Evolutionary conservation across 2,329 filamentous ascomycete species (phyloP), one percentile per base, ranked within the genome.

Genomic region (Ophiostoma himal-ulmi): DNA sequence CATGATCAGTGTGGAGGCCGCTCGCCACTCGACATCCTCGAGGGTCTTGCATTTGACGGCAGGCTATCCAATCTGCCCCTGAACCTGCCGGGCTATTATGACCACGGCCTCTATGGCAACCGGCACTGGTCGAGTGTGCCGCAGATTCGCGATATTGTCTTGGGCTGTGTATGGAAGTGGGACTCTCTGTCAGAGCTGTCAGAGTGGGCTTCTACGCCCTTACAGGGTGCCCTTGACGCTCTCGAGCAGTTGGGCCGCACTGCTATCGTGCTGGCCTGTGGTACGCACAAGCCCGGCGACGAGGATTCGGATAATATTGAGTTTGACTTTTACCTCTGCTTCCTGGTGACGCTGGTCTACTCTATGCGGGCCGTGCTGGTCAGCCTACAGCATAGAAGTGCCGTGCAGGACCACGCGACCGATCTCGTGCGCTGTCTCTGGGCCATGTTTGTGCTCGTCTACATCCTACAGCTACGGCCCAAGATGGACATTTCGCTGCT

Each of bases 251-350:
- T 57, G n/a, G 22, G 52, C n/a, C 52, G 52, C 17, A 57, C 52
- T 13, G 52, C 52, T 22, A 22, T 57, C 5, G 52, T 57, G n/a
- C 52, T 57, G 11, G 52, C 52, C 10, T 57, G 52, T 10, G 52
- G 52, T 14, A 57, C 52, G n/a, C 52, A 57, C 52, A 57, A 57
- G n/a, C 52, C 52, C 11, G 52, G 10, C 10, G 8, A 57, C 22
- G 52, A n/a, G 44, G 17, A 62, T 36, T 6, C 36, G n/a, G 41
- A 26, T 22, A 26, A 26, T 20, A 41, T 64, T 20, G 69, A 70
- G 65, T 70, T 68, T 34, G 69, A 70, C 34, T 62, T 70, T 30
- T 68, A 48, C 52, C 39, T 70, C 5, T 70, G 69, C 26, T 68
- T 68, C 1, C 30, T 70, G 52, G 41, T 62, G 20, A 68, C 69